These are phyloP conservation scores for Penicillium waksmanii DNA, from an alignment of 495 filamentous ascomycete genomes.

Conservation along the genomic window DNA sequence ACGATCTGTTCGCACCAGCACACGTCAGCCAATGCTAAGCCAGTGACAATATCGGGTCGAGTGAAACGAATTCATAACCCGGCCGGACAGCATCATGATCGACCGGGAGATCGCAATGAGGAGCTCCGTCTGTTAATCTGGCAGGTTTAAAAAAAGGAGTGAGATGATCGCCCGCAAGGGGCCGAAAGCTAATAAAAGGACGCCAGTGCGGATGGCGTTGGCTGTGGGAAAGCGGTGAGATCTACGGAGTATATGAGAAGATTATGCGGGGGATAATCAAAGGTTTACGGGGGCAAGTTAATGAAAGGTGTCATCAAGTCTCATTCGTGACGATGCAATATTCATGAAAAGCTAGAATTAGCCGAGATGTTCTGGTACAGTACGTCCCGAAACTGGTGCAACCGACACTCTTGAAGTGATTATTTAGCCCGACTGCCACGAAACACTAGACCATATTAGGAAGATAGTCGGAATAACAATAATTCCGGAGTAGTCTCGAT, in stretches of 20 bases:
- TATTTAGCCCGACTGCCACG: no score
- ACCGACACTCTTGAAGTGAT: no score
- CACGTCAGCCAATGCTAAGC: background rate
- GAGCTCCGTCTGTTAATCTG: background rate
- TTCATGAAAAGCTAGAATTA: no score
- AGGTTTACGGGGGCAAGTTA: no score
- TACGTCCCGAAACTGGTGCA: no score
- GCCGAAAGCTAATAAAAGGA: background rate
- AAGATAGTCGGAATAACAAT: no score
- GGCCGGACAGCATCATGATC: background rate
- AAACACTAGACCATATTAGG: no score
- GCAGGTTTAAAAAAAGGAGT: background rate
- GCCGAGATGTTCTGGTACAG: no score
- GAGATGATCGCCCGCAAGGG: constrained; percentile 6
- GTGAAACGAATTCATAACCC: background rate
- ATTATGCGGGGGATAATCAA: no score
- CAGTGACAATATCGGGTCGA: background rate
- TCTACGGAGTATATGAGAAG: background rate
- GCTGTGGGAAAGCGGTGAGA: background rate
- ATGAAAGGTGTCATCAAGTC: no score
- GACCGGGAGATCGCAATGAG: constrained; percentile 1
- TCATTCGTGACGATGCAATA: no score
- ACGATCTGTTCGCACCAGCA: background rate
- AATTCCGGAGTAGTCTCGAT: no score
- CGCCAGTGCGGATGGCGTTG: background rate